These are phyloP conservation scores for Chrysochromulina parva DNA, from an alignment of 78 protist species.

Conservation along the genomic window DNA sequence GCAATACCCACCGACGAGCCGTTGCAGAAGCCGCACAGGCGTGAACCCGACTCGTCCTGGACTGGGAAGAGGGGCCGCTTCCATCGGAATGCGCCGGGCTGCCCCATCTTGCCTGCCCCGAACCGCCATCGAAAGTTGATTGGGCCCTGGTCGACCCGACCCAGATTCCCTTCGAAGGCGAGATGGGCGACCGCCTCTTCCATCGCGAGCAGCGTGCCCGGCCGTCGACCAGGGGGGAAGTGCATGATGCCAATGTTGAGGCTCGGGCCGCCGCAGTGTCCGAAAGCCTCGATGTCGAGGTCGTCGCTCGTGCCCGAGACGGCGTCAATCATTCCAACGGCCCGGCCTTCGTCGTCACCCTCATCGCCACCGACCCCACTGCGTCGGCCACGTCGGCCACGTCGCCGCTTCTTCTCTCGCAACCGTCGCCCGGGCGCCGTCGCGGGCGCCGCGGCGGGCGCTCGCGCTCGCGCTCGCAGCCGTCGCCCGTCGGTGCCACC, in stretches of 20 bases:
- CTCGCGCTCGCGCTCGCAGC: background rate
- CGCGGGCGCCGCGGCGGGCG: too few relatives aligned
- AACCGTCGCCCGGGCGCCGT: too few relatives aligned
- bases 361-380: too few relatives aligned
- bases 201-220: background rate
- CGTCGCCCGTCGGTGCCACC: background rate
- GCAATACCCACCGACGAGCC: background rate
- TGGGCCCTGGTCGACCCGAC: background rate
- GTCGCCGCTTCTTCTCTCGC: too few relatives aligned
- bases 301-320: too few relatives aligned
- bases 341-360: too few relatives aligned
- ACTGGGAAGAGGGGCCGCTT: too few relatives aligned
- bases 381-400: too few relatives aligned
- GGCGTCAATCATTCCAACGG: too few relatives aligned
- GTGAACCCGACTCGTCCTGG: background rate
- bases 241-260: background rate
- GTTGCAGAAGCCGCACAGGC: constrained; percentile 10
- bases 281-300: background rate
- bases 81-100: too few relatives aligned
- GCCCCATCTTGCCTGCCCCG: background rate
- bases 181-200: background rate
- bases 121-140: background rate
- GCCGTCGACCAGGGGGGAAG: constrained; percentile 1
- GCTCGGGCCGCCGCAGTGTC: background rate
- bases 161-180: too few relatives aligned